Base-by-base conservation (phyloP, 106 monocot genomes). In the Dendrobium officinale region DNA sequence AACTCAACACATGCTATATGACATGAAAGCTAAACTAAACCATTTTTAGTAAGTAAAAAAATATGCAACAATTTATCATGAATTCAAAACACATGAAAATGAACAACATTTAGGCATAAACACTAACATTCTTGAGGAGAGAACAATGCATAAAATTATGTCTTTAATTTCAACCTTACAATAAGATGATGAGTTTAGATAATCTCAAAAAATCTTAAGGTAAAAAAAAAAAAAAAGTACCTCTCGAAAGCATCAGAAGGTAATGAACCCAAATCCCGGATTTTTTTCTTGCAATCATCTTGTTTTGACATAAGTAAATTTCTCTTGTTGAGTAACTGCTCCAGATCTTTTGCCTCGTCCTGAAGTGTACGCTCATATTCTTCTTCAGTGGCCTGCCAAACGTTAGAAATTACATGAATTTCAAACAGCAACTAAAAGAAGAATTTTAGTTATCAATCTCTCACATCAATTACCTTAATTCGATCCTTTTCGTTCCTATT, bases 181-280 rank as follows among this genome's bases (percentile, higher is more conserved):
- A 66, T 66, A 66, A 48, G 51, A 51, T n/a, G 61, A 61, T 70
- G 3, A 70, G 3, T 70, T 74, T 43, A 17, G 1, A 74, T 74
- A 74, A 44, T 22, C 41, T 73, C 42, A 74, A 74, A 40, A 31
- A 67, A 42, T 66, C 41, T 17, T 42, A 22, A 33, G 16, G 40
- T 3, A 51, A 48, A 48, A 48, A 70, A 26, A 26, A 26, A 26
- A 26, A 26, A 75, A 74, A 20, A 48, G 84, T 95, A 99, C 98
- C 80, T 91, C 58, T 95, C 98, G 93, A 93, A 99, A 77, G 95
- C 98, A 86, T 95, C 95, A 77, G 94, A 94, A 77, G 98, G 98
- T 82, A 99, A 68, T 19, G 98, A 95, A 58, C 98, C 98, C 85
- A 99, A 83, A 76, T 99, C 98, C 82, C 98, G 83, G 42, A 99